Evolutionary conservation across 129 eudicot species (phyloP).

Genomic region (Tagetes erecta): DNA sequence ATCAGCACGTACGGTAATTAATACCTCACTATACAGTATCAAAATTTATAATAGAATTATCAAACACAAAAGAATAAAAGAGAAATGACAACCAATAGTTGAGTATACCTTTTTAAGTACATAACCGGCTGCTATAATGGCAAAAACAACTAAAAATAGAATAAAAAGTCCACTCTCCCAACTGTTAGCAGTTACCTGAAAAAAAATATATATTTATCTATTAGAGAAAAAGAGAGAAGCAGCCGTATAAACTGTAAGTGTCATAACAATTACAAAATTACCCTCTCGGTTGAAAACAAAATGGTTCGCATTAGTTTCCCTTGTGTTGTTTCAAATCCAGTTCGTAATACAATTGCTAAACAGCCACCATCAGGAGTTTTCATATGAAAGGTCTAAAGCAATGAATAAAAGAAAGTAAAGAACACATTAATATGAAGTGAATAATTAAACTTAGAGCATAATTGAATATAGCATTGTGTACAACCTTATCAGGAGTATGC

Average conservation of each 20-base stretch:
- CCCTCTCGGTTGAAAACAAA: slow-evolving; percentile 97
- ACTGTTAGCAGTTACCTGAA: slow-evolving; percentile 95
- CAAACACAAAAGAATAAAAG: not conserved
- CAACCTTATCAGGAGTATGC: slow-evolving; percentile 94
- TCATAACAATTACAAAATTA: slow-evolving; percentile 26
- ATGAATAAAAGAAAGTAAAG: slow-evolving; percentile 4
- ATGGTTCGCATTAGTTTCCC: slow-evolving; percentile 97
- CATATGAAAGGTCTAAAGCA: slow-evolving; percentile 58
- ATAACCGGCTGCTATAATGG: slow-evolving; percentile 92
- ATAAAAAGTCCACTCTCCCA: slow-evolving; percentile 97
- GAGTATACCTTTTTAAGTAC: slow-evolving; percentile 78
- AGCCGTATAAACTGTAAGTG: not conserved
- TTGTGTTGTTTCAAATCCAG: slow-evolving; percentile 97
- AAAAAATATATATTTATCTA: slow-evolving; percentile 14
- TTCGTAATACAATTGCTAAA: slow-evolving; percentile 87
- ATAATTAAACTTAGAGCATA: not conserved
- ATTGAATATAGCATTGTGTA: not conserved
- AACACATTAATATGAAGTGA: not conserved
- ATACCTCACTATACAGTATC: not conserved
- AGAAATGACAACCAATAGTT: slow-evolving; percentile 13
- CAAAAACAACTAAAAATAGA: slow-evolving; percentile 81
- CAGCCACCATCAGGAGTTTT: slow-evolving; percentile 99
- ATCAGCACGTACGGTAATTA: slow-evolving; percentile 15
- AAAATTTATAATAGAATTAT: not conserved
- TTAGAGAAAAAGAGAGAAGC: not conserved